Percentiles rank a stretch among this genome's conserved stretches.
These are phyloP conservation scores for Alternaria atra DNA, from an alignment of 2,329 filamentous ascomycete species.

Conservation along the genomic window DNA sequence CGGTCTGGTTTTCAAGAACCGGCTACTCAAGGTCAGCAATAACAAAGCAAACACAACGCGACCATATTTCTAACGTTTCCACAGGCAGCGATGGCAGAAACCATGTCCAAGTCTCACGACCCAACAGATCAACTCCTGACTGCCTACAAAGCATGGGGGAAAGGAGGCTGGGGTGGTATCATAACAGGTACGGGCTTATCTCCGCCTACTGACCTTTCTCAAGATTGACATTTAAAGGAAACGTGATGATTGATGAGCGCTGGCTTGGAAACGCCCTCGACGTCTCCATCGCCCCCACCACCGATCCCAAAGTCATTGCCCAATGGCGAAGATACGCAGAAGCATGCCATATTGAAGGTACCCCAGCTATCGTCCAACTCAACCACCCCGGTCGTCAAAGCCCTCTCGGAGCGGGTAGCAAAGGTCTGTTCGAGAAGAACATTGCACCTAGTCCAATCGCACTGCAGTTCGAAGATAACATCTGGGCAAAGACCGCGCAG, in stretches of 20 bases:
- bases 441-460: conserved; percentile 56
- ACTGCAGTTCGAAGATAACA: conserved; percentile 32
- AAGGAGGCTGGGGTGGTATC: conserved; percentile 54
- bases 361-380: conserved; percentile 66
- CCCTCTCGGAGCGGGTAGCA: conserved; percentile 51
- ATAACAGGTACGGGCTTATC: conserved; percentile 52
- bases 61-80: conserved; percentile 41
- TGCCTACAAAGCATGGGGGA: conserved; percentile 60
- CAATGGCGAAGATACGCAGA: conserved; percentile 32
- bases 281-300: conserved; percentile 60
- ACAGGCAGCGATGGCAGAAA: conserved; percentile 42
- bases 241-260: conserved; percentile 6
- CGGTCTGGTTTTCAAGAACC: conserved; percentile 47
- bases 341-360: conserved; percentile 66
- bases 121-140: conserved; percentile 57
- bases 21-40: conserved; percentile 56
- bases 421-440: conserved; percentile 47
- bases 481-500: conserved; percentile 57
- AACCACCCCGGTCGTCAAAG: conserved; percentile 69
- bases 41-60: conserved; percentile 57
- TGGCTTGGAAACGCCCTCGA: background rate
- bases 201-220: background rate
- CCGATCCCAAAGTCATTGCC: conserved; percentile 57
- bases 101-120: conserved; percentile 26
- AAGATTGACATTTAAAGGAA: conserved; percentile 6